A percentile compares a stretch with the other conserved stretches of the same genome.
phyloP scores from a whole-genome alignment of 1,284 basidiomycete species.

The Peniophora sp. region DNA sequence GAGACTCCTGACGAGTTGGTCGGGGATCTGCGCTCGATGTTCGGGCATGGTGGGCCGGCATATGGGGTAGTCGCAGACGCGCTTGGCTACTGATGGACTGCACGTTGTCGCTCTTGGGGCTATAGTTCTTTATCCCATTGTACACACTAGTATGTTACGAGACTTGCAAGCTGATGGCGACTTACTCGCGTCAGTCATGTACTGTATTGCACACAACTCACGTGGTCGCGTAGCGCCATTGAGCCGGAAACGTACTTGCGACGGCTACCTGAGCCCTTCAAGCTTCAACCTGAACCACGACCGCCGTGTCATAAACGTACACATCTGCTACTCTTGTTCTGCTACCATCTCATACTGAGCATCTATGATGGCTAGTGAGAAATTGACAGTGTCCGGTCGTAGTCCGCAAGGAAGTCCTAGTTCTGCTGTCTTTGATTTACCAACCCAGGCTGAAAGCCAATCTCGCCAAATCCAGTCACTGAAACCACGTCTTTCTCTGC shows the following conservation, averaged over 20 bases:
- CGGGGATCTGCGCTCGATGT: background rate
- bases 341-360: too few relatives aligned
- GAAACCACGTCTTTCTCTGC: slow-evolving; percentile 1
- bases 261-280: too few relatives aligned
- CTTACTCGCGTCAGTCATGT: background rate
- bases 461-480: slow-evolving; percentile 1
- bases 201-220: too few relatives aligned
- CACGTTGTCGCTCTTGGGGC: too few relatives aligned
- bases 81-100: background rate
- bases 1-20: background rate
- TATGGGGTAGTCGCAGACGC: background rate
- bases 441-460: slow-evolving; percentile 29
- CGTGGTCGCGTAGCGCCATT: too few relatives aligned
- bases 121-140: too few relatives aligned
- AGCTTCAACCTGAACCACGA: too few relatives aligned
- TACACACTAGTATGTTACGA: too few relatives aligned
- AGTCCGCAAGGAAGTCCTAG: slow-evolving; percentile 37
- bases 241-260: too few relatives aligned
- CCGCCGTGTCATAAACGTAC: too few relatives aligned
- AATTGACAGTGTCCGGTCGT: background rate
- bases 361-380: too few relatives aligned
- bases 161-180: background rate
- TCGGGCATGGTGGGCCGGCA: background rate
- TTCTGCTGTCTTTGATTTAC: slow-evolving; percentile 68
- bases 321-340: too few relatives aligned